phyloP scores from a whole-genome alignment of 805 yeast species.

The Hanseniaspora thailandica region DNA sequence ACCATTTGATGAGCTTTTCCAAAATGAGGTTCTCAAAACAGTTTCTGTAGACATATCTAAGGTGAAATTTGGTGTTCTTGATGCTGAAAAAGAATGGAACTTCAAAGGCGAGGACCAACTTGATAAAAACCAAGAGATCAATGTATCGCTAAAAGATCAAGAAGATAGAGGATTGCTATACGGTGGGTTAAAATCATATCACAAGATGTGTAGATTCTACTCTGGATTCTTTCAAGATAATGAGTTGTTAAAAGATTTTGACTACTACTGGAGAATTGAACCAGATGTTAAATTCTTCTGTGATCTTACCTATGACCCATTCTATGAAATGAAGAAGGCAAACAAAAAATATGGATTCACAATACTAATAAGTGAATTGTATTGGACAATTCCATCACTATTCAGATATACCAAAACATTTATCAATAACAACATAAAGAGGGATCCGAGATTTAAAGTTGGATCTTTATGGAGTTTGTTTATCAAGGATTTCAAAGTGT shows the following conservation, averaged over 20 bases:
- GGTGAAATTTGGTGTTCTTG: slow-evolving; percentile 62
- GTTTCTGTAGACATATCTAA: slow-evolving; percentile 37
- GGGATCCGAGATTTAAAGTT: slow-evolving; percentile 33
- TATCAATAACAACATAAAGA: slow-evolving; percentile 31
- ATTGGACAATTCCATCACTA: slow-evolving; percentile 70
- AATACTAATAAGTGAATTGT: slow-evolving; percentile 62
- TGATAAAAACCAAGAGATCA: slow-evolving; percentile 5
- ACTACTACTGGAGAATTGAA: slow-evolving; percentile 96
- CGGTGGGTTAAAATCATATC: slow-evolving; percentile 73
- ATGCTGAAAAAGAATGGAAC: slow-evolving; percentile 50
- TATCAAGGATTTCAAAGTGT: slow-evolving; percentile 32
- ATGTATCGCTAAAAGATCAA: slow-evolving; percentile 55
- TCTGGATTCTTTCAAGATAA: slow-evolving; percentile 76
- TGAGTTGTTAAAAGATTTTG: slow-evolving; percentile 52
- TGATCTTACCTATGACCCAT: slow-evolving; percentile 87
- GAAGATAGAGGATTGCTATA: slow-evolving; percentile 78
- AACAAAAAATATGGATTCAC: slow-evolving; percentile 79
- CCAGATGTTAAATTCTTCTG: slow-evolving; percentile 86
- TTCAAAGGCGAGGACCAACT: slow-evolving; percentile 34
- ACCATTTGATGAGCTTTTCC: slow-evolving; percentile 57
- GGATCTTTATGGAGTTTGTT: slow-evolving; percentile 65
- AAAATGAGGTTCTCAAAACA: slow-evolving; percentile 36
- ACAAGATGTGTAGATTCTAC: slow-evolving; percentile 90
- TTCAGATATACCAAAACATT: slow-evolving; percentile 62
- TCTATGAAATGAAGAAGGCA: slow-evolving; percentile 56